These are phyloP conservation scores for Penicillium sp. DNA, from an alignment of 2,329 filamentous ascomycete genomes.

Conservation along the genomic window DNA sequence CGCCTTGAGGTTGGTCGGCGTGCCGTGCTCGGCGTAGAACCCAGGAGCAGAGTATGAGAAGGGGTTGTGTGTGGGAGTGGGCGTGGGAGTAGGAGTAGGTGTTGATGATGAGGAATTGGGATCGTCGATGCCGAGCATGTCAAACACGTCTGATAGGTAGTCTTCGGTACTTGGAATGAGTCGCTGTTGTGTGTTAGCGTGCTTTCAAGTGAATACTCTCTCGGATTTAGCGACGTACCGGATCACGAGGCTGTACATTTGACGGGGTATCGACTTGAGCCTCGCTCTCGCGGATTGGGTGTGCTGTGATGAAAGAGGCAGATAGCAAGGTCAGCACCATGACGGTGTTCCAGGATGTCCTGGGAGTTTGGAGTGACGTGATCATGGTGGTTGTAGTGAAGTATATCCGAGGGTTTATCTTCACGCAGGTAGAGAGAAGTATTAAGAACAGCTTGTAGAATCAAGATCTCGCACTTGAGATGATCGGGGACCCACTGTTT, in stretches of 20 bases:
- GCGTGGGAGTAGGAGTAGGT: constrained; percentile 4
- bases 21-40: neutral
- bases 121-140: constrained; percentile 14
- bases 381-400: neutral
- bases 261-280: neutral
- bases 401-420: too few species aligned
- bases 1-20: neutral
- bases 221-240: constrained; percentile 7
- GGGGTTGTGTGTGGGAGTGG: constrained; percentile 2
- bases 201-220: neutral
- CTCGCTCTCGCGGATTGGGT: constrained; percentile 10
- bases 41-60: neutral
- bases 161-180: constrained; percentile 19
- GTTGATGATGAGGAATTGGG: constrained; percentile 3
- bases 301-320: constrained; percentile 12
- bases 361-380: constrained; percentile 6
- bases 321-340: constrained; percentile 5
- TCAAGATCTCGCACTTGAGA: constrained; percentile 2
- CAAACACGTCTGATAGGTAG: constrained; percentile 15
- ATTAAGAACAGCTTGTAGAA: neutral
- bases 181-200: constrained; percentile 15
- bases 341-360: constrained; percentile 2
- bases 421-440: neutral
- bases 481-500: constrained; percentile 3
- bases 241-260: constrained; percentile 14